phyloP scores from a whole-genome alignment of 768 basidiomycete genomes.

The Suillus fuscotomentosus region DNA sequence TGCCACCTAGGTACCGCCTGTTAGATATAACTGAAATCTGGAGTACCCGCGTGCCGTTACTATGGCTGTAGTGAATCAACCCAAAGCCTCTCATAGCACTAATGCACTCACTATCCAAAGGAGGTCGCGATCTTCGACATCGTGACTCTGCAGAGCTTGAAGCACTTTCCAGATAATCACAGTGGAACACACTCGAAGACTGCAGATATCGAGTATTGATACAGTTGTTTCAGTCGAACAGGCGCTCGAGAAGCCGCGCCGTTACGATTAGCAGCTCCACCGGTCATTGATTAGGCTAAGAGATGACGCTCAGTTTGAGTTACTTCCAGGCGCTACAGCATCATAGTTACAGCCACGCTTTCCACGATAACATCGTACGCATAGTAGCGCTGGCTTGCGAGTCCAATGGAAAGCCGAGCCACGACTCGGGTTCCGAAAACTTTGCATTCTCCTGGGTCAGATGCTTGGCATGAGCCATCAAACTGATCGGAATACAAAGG shows the following conservation, averaged over 20 bases:
- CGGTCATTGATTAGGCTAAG: neutral
- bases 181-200: neutral
- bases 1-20: no score
- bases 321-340: neutral
- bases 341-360: neutral
- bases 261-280: neutral
- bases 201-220: neutral
- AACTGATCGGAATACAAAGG: neutral
- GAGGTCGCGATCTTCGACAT: neutral
- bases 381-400: neutral
- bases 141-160: neutral
- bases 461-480: neutral
- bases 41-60: neutral
- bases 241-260: neutral
- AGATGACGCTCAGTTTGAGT: neutral
- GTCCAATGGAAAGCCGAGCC: neutral
- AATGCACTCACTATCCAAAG: neutral
- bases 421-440: neutral
- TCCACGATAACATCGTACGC: neutral
- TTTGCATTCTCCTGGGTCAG: neutral
- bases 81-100: neutral
- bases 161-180: neutral
- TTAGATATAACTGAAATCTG: neutral
- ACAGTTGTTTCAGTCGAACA: neutral
- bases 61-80: neutral